These are phyloP conservation scores for Torrubiella hemipterigena DNA, from an alignment of 2,329 filamentous ascomycete genomes.

Conservation along the genomic window DNA sequence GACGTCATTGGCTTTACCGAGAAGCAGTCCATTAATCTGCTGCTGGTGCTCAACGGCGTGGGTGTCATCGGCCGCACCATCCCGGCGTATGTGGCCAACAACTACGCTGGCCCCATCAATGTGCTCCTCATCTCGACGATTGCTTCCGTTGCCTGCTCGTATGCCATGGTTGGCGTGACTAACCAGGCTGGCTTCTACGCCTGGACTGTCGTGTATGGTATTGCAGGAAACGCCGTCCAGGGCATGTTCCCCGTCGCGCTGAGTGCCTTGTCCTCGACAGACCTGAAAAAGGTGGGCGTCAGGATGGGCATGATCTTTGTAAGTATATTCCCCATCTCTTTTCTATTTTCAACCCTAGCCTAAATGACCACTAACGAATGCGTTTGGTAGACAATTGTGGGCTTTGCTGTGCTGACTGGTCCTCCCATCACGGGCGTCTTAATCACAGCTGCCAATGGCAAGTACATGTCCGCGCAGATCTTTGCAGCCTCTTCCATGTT, in stretches of 20 bases:
- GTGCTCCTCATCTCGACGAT: constrained; percentile 7
- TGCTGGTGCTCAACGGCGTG: constrained; percentile 9
- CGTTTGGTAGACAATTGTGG: no score
- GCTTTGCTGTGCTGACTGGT: no score
- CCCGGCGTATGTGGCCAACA: constrained; percentile 9
- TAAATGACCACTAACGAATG: no score
- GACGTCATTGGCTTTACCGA: neutral
- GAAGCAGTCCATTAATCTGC: neutral
- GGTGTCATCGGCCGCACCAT: constrained; percentile 9
- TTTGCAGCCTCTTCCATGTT: no score
- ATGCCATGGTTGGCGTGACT: constrained; percentile 1
- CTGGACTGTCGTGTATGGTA: constrained; percentile 9
- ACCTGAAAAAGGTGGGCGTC: constrained; percentile 3
- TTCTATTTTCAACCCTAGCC: no score
- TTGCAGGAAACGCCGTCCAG: constrained; percentile 2
- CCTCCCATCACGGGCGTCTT: no score
- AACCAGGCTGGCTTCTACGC: constrained; percentile 1
- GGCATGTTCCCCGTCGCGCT: constrained; percentile 4
- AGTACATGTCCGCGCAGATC: no score
- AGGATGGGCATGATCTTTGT: constrained; percentile 2
- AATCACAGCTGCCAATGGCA: no score
- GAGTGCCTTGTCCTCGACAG: constrained; percentile 1
- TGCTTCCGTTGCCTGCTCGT: constrained; percentile 3
- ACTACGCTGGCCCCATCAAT: constrained; percentile 9
- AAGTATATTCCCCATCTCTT: no score